These are phyloP conservation scores for Paecilomyces dactylethromorphus DNA, from an alignment of 2,329 filamentous ascomycete genomes.

Conservation along the genomic window DNA sequence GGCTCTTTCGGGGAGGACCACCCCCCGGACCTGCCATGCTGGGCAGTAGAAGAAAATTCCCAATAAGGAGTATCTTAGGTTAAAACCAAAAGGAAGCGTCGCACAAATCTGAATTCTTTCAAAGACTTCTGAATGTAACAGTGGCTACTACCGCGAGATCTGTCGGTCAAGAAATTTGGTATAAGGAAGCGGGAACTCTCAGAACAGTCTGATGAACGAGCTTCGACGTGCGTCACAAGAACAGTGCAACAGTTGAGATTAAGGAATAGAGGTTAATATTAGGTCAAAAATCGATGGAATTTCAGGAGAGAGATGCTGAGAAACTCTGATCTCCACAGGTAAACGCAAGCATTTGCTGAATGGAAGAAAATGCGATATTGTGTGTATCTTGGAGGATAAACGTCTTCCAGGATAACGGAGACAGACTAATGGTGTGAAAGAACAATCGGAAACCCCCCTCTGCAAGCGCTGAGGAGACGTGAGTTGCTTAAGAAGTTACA, in stretches of 20 bases:
- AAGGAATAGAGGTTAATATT: background rate
- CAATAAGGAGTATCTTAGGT: background rate
- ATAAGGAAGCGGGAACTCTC: background rate
- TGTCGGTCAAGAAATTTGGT: background rate
- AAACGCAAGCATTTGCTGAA: background rate
- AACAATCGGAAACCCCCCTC: background rate
- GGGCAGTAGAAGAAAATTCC: background rate
- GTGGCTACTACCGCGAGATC: background rate
- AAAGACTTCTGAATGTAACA: background rate
- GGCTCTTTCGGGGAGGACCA: constrained; percentile 83
- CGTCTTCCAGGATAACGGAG: background rate
- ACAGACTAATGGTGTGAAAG: background rate
- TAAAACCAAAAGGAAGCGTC: background rate
- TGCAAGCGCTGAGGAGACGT: background rate
- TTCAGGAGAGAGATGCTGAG: background rate
- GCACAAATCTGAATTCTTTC: background rate
- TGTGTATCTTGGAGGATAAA: background rate
- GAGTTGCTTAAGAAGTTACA: background rate
- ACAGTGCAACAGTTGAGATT: background rate
- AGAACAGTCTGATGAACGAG: background rate
- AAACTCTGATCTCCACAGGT: background rate
- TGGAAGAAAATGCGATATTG: background rate
- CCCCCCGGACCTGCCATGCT: constrained; percentile 87
- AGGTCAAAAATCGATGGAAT: background rate
- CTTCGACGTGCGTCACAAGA: background rate